Evolutionary conservation across 495 filamentous ascomycete species (phyloP).

Genomic region (Penicillium paxilli): DNA sequence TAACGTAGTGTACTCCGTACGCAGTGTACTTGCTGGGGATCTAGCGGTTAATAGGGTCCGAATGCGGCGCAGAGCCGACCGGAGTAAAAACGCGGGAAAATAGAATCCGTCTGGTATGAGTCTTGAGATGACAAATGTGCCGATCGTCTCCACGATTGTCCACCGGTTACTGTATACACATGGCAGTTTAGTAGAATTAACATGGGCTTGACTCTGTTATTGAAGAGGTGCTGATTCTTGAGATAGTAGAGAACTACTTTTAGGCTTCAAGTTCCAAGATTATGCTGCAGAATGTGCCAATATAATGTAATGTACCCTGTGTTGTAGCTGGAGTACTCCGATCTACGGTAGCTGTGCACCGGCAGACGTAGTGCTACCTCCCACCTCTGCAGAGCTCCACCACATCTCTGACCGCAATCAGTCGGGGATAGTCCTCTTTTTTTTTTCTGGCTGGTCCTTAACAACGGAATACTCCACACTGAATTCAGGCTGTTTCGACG

Average conservation of each 20-base stretch:
- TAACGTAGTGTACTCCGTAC: not conserved
- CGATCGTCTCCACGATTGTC: constrained; percentile 42
- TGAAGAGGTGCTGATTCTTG: too few species aligned
- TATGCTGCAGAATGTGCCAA: too few species aligned
- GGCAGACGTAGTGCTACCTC: too few species aligned
- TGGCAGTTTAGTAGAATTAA: too few species aligned
- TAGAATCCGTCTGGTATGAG: constrained; percentile 43
- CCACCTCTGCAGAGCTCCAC: too few species aligned
- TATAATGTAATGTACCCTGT: too few species aligned
- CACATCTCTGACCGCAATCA: constrained; percentile 8
- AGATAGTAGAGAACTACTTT: too few species aligned
- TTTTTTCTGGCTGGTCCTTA: not conserved
- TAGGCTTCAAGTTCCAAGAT: too few species aligned
- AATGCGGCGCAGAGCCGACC: constrained; percentile 29
- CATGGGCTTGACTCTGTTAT: too few species aligned
- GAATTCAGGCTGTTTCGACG: constrained; percentile 9
- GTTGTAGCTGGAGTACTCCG: too few species aligned
- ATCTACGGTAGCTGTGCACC: too few species aligned
- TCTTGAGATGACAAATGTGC: constrained; percentile 45
- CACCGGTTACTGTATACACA: constrained; percentile 41
- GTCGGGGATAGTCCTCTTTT: not conserved
- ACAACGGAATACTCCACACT: constrained; percentile 4
- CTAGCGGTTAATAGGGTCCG: constrained; percentile 24
- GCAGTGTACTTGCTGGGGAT: not conserved
- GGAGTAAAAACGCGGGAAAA: constrained; percentile 37